Evolutionary conservation across 495 filamentous ascomycete genomes (phyloP), one percentile per base, ranked within the genome.

Genomic region (Trichocladium uniseriatum): DNA sequence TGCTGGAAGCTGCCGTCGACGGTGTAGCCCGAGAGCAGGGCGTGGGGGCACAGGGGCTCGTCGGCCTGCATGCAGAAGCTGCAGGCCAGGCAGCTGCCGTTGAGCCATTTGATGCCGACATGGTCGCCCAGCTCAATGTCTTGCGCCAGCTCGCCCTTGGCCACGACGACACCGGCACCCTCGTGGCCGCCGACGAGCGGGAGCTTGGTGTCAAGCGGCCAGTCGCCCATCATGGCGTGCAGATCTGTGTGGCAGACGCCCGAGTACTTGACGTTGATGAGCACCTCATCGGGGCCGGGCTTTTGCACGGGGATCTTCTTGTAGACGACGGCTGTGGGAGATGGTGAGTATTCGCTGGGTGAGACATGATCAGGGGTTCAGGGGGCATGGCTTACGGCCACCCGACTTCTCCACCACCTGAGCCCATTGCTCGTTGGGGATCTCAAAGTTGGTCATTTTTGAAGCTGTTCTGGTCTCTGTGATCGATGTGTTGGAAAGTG

Each of bases 181-280:
- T 95, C 89, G 69, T 96, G 90, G n/a, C 90, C 90, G 57, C 90
- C 89, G 35, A 96, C 83, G n/a, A 94, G 74, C 13, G 87, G 86
- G 16, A 84, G 66, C 70, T 94, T 94, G 53, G 78, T 78, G 6
- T 71, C 61, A 36, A 94, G 65, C 10, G 90, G 89, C 88, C 89
- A 94, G 70, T 94, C 86, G 52, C 90, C 88, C 45, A 83, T 86
- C 69, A 89, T 73, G 43, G 88, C 87, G 71, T 92, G 86, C 19
- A 88, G 70, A 61, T 89, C 85, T 0, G 90, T 94, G 73, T 94
- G 89, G 74, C 90, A 95, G 49, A 96, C 89, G 62, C 90, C 90
- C 6, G 86, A 84, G 77, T 83, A 96, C 65, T 87, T 87, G 73
- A 96, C 82, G 70, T 94, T 88, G 65, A 96, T 71, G 34, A 95